A percentile compares a stretch with the other conserved stretches of the same genome.
phyloP scores from a whole-genome alignment of 192 early-diverging fungal species.

The Helicostylum pulchrum region DNA sequence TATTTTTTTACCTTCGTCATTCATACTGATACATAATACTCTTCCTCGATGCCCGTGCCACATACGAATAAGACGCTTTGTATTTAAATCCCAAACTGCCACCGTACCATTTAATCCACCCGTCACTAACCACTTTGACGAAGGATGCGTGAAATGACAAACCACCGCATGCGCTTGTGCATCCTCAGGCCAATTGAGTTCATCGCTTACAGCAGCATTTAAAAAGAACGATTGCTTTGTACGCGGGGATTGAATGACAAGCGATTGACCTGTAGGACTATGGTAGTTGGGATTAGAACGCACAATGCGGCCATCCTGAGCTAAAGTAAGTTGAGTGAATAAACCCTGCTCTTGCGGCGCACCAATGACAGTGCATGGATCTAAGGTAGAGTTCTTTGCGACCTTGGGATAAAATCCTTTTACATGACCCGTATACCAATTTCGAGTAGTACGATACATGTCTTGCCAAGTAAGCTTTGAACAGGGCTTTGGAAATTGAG shows the following conservation, averaged over 20 bases:
- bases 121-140: slow-evolving; percentile 38
- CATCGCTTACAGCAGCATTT: neutral
- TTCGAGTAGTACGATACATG: slow-evolving; percentile 40
- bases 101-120: slow-evolving; percentile 49
- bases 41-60: slow-evolving; percentile 45
- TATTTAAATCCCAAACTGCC: slow-evolving; percentile 38
- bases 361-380: slow-evolving; percentile 23
- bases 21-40: slow-evolving; percentile 50
- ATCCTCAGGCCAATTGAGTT: neutral
- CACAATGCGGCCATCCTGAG: neutral
- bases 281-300: slow-evolving; percentile 14
- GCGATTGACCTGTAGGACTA: neutral
- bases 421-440: slow-evolving; percentile 44
- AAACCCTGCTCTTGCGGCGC: slow-evolving; percentile 25
- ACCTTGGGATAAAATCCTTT: slow-evolving; percentile 34
- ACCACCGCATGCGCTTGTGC: slow-evolving; percentile 31
- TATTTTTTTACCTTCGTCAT: slow-evolving; percentile 36
- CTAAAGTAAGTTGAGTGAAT: neutral
- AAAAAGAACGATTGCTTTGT: slow-evolving; percentile 3
- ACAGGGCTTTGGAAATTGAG: slow-evolving; percentile 22
- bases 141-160: slow-evolving; percentile 39
- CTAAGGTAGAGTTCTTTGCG: neutral
- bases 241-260: slow-evolving; percentile 13
- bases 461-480: slow-evolving; percentile 33
- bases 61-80: slow-evolving; percentile 24